Base-by-base conservation (phyloP, 1,139 yeast genomes). In the Wickerhamiella pararugosa region DNA sequence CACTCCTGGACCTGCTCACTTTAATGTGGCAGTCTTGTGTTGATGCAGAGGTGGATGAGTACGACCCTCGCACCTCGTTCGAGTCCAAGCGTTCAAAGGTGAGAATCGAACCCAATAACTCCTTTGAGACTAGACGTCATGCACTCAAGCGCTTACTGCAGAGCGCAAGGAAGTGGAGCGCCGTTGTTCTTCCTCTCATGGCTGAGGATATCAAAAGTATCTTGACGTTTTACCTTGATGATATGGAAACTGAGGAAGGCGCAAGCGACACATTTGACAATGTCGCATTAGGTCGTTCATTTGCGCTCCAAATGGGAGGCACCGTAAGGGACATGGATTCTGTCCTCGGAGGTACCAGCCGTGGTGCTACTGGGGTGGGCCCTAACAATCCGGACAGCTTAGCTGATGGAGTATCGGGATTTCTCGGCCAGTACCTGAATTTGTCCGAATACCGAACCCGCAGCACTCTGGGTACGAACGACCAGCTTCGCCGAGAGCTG, bases 301-400 rank as follows among this genome's bases (percentile, higher is more conserved):
- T 90, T 67, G 97, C 97, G 0, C 64, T 86, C 48, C 92, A 83
- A 51, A 72, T 84, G 76, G 92, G 94, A 1, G 90, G 93, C 2
- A 61, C 72, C 5, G 72, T 83, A 25, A 63, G 78, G 11, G 68
- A 77, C 27, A 34, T 35, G 5, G 43, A 37, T 11, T 21, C 11
- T n/a, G 32, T 40, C 25, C 34, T 35, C 5, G 45, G 58, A 49
- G 48, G 50, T 48, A 37, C 51, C 56, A 9, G 51, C 54, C 10
- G 47, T 56, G 39, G 33, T 6, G 15, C 49, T 53, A 8, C 47
- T 43, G 30, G 39, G 43, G 7, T n/a, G 49, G 45, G 46, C 25
- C 40, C 47, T 26, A 47, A 42, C n/a, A 42, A 49, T 11, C 46
- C 62, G 32, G 70, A 29, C 11, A 29, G 15, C 15, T 31, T 44